A percentile compares a stretch with the other conserved stretches of the same genome.
Conservation (phyloP, 2,329 filamentous ascomycete species). For the Diaporthe ilicicola region DNA sequence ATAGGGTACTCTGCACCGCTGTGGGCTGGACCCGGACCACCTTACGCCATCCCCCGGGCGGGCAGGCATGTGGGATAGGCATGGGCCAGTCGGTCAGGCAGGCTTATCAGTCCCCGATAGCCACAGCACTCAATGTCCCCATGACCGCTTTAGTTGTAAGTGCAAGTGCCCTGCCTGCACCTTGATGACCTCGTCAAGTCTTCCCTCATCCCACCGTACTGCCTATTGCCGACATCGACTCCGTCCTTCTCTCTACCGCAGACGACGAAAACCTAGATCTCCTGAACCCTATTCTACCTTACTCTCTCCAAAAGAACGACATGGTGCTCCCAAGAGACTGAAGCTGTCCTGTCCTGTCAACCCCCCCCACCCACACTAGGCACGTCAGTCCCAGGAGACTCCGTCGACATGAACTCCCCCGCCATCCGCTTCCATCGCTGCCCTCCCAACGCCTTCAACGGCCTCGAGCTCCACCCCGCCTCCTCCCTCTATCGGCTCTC, state of each 20-base stretch:
- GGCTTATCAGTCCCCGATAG: conserved; percentile 22
- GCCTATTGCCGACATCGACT: not conserved
- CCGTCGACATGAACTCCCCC: conserved; percentile 32
- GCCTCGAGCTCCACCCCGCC: conserved; percentile 17
- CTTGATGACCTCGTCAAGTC: conserved; percentile 18
- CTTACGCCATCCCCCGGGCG: not conserved
- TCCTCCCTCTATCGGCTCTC: not conserved
- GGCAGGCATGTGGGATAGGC: conserved; percentile 1
- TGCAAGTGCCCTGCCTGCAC: not conserved
- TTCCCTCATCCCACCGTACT: not conserved
- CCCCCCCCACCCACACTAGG: not conserved
- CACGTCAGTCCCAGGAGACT: conserved; percentile 25
- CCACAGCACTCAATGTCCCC: not conserved
- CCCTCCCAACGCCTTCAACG: conserved; percentile 24
- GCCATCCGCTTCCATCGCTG: conserved; percentile 24
- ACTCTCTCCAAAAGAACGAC: not conserved
- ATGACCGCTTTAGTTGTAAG: conserved; percentile 18
- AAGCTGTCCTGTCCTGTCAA: not conserved
- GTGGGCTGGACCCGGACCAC: not conserved
- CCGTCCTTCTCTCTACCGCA: not conserved
- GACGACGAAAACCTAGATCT: not conserved
- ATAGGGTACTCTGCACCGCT: not conserved
- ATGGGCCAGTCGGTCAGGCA: not conserved
- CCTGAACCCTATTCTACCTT: not conserved
- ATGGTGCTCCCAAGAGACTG: not conserved